Percentiles rank a stretch among this genome's conserved stretches.
Evolutionary conservation across 352 stramenopile species (phyloP).

Genomic region (Phytophthora megakarya): DNA sequence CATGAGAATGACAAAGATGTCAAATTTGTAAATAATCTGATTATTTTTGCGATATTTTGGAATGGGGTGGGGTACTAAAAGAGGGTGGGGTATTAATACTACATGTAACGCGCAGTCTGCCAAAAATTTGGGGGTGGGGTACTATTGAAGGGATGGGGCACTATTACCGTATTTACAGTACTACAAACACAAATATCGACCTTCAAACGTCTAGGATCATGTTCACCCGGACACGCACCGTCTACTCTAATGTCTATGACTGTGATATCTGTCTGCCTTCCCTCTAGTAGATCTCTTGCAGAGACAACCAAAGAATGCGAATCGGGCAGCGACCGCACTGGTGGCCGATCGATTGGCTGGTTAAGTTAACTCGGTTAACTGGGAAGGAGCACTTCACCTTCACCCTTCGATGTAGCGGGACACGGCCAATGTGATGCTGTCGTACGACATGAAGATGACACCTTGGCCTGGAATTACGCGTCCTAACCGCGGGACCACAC

Average conservation of each 20-base stretch:
- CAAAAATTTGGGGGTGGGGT: too few relatives aligned
- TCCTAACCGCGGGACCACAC: conserved; percentile 91
- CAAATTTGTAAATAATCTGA: too few relatives aligned
- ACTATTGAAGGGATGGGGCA: too few relatives aligned
- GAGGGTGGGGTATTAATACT: too few relatives aligned
- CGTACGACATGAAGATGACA: conserved; percentile 97
- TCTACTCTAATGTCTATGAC: background rate
- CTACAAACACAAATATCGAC: background rate
- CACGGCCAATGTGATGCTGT: conserved; percentile 72
- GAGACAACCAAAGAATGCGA: conserved; percentile 6
- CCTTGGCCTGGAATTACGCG: conserved; percentile 96
- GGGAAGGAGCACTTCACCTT: conserved; percentile 8
- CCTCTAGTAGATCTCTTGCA: background rate
- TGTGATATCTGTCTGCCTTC: background rate
- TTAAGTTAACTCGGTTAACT: too few relatives aligned
- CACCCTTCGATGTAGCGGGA: conserved; percentile 57
- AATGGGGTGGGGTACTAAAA: too few relatives aligned
- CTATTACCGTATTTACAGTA: too few relatives aligned
- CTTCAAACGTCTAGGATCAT: background rate
- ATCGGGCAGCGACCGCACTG: conserved; percentile 28
- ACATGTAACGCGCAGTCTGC: too few relatives aligned
- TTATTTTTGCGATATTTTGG: too few relatives aligned
- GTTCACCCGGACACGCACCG: background rate
- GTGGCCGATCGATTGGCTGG: conserved; percentile 27
- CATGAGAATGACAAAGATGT: too few relatives aligned